Percentiles rank a stretch among this genome's conserved stretches.
Evolutionary conservation across 2,329 filamentous ascomycete species (phyloP).

Genomic region (Fusarium guadeloupense): DNA sequence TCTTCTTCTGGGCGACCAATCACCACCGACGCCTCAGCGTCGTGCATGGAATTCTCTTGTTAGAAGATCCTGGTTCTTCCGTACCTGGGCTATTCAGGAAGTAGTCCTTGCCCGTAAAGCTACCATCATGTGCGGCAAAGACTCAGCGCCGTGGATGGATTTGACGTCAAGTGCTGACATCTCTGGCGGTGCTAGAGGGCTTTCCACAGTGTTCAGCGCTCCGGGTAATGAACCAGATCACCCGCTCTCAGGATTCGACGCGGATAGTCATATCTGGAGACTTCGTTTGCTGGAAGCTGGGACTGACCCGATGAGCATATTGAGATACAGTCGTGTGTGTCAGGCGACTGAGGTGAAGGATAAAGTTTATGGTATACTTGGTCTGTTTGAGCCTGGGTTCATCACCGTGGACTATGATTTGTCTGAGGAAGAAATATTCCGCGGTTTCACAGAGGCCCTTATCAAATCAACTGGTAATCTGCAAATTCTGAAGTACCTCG

Average conservation of each 20-base stretch:
- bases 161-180: background rate
- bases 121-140: constrained; percentile 7
- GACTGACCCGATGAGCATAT: constrained; percentile 2
- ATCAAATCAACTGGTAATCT: background rate
- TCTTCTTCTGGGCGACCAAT: no score
- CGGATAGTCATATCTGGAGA: constrained; percentile 4
- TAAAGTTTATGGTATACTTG: constrained; percentile 12
- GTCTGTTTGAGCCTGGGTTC: constrained; percentile 4
- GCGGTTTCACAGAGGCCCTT: constrained; percentile 3
- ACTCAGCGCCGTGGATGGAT: background rate
- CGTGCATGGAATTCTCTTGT: constrained; percentile 1
- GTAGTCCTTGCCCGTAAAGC: constrained; percentile 8
- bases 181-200: background rate
- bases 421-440: constrained; percentile 5
- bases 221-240: background rate
- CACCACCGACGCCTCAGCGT: background rate
- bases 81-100: constrained; percentile 23
- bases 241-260: background rate
- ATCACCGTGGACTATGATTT: constrained; percentile 1
- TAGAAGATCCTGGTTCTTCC: constrained; percentile 21
- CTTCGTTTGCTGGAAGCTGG: background rate
- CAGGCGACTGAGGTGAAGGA: constrained; percentile 9
- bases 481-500: background rate
- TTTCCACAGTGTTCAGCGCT: no score
- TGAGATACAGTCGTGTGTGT: constrained; percentile 13